A percentile compares a stretch with the other conserved stretches of the same genome.
phyloP scores from a whole-genome alignment of 495 filamentous ascomycete genomes.

The Aspergillus sclerotioniger region DNA sequence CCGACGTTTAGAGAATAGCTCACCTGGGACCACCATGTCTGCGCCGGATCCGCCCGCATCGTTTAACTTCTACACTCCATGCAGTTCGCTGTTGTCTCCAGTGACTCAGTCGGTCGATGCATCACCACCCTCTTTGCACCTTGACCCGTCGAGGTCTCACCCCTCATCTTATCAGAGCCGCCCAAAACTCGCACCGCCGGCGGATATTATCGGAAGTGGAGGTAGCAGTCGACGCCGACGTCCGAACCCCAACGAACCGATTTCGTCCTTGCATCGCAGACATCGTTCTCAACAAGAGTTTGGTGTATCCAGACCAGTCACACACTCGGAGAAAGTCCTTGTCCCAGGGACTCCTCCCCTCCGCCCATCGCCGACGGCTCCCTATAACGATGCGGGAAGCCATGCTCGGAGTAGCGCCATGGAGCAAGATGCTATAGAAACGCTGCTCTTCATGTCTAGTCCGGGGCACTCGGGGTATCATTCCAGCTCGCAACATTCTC shows the following conservation, averaged over 20 bases:
- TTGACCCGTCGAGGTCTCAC: slow-evolving; percentile 12
- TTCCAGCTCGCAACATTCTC: slow-evolving; percentile 32
- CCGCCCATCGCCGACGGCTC: slow-evolving; percentile 30
- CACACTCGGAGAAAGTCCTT: slow-evolving; percentile 23
- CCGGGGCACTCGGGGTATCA: slow-evolving; percentile 67
- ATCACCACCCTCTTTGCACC: slow-evolving; percentile 12
- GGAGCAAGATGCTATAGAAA: slow-evolving; percentile 87
- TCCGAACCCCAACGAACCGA: slow-evolving; percentile 40
- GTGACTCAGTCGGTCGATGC: slow-evolving; percentile 11
- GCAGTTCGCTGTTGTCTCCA: slow-evolving; percentile 13
- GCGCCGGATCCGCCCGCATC: slow-evolving; percentile 16
- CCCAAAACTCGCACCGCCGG: slow-evolving; percentile 57
- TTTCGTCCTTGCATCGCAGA: slow-evolving; percentile 31
- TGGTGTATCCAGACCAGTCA: slow-evolving; percentile 15
- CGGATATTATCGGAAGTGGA: slow-evolving; percentile 46
- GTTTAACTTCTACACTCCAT: slow-evolving; percentile 3
- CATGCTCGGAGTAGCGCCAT: slow-evolving; percentile 65
- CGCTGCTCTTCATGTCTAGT: slow-evolving; percentile 82
- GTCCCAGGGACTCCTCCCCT: slow-evolving; percentile 35
- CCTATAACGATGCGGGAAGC: slow-evolving; percentile 20
- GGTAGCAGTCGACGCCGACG: slow-evolving; percentile 30
- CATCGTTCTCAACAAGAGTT: slow-evolving; percentile 40
- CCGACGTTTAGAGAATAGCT: slow-evolving; percentile 13
- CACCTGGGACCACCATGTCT: slow-evolving; percentile 22
- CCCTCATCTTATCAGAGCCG: slow-evolving; percentile 23